Evolutionary conservation across 2,329 filamentous ascomycete genomes (phyloP), one percentile per base, ranked within the genome.

Genomic region (Claviceps citrina): DNA sequence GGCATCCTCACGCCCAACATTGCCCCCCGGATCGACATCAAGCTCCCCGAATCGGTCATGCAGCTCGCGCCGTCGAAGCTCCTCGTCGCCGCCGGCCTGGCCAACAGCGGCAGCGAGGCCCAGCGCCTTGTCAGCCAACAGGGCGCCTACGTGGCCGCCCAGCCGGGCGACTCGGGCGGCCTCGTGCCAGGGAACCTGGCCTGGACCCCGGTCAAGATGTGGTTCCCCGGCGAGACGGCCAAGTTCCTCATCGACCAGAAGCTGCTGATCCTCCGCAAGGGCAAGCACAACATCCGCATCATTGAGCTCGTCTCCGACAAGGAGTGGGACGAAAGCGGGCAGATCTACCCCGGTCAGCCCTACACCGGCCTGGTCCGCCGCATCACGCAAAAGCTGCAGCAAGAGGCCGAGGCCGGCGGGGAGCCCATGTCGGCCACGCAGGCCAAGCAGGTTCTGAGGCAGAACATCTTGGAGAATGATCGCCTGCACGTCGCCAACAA

Each of bases 231-330:
- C 19, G 71, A 79, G 39, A 78, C 75, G 1, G 52, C 64, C 43
- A 70, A 73, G 41, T 81, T 69, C 50, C 60, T 81, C 41, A 68
- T 84, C 15, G 71, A 77, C 44, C 71, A 55, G 42, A 64, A 68
- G 46, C 48, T 78, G 35, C 60, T 80, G 46, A 67, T 80, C 48
- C 60, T 80, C 39, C 71, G 76, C 46, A 73, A 68, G 51, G 75
- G 75, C 47, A 78, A 77, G 60, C 69, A 76, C 57, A 75, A 78
- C 45, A 56, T 80, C 34, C 70, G 73, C 34, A 66, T 78, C 46
- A 63, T 80, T 38, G 64, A 78, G 56, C 62, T 80, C 45, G 61
- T 80, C 24, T 61, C 58, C 44, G 71, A 80, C 50, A 61, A 71
- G 35, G 67, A 67, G 43, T 78, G 70, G 65, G 50, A 56, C 31